Conservation (phyloP, 2,329 filamentous ascomycete species). For the Aspergillus clavatus region DNA sequence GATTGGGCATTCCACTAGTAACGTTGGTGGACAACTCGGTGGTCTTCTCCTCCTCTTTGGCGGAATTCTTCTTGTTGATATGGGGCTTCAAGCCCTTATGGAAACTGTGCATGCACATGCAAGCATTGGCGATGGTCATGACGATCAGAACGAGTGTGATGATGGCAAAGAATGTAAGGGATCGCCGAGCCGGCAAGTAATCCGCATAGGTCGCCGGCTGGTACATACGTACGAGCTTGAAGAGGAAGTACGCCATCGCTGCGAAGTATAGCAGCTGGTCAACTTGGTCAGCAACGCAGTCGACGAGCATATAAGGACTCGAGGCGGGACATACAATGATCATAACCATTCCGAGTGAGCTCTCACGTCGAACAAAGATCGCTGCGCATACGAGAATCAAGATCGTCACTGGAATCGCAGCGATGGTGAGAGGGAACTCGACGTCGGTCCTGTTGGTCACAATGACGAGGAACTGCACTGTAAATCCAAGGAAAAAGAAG, state of each 20-base stretch:
- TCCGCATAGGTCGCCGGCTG: slow-evolving; percentile 53
- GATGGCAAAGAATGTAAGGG: slow-evolving; percentile 87
- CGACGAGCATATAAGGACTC: slow-evolving; percentile 1
- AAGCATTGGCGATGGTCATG: slow-evolving; percentile 79
- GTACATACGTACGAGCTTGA: slow-evolving; percentile 97
- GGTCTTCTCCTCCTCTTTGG: slow-evolving; percentile 48
- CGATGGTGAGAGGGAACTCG: slow-evolving; percentile 82
- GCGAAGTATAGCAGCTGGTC: slow-evolving; percentile 73
- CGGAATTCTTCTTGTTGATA: slow-evolving; percentile 57
- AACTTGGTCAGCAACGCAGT: slow-evolving; percentile 11
- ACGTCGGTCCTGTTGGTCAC: slow-evolving; percentile 64
- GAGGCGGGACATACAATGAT: slow-evolving; percentile 57
- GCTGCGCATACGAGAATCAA: slow-evolving; percentile 79
- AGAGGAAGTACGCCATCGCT: slow-evolving; percentile 90
- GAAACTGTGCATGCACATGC: slow-evolving; percentile 87
- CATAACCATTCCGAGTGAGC: slow-evolving; percentile 67
- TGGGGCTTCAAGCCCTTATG: slow-evolving; percentile 83
- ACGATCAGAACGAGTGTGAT: slow-evolving; percentile 87
- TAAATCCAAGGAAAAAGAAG: slow-evolving; percentile 99
- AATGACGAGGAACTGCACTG: slow-evolving; percentile 93
- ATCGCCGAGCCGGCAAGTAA: slow-evolving; percentile 76
- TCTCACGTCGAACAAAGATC: slow-evolving; percentile 79
- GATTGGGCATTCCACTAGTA: slow-evolving; percentile 32
- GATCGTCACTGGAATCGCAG: slow-evolving; percentile 87
- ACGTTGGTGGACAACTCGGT: slow-evolving; percentile 40